Base-by-base conservation (phyloP, 106 monocot species). In the Agapanthus africanus region DNA sequence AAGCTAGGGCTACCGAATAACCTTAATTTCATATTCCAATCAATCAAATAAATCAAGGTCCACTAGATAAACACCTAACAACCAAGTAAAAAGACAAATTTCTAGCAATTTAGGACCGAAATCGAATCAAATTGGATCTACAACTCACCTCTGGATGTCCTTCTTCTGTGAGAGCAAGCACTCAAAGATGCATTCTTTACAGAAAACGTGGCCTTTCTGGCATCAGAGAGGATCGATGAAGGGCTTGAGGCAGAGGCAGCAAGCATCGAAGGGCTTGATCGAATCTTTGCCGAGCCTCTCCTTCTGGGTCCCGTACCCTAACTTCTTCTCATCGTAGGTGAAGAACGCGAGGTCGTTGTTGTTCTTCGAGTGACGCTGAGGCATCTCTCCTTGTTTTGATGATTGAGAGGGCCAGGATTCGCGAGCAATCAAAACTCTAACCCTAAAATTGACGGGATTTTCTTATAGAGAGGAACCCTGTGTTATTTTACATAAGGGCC, bases 261-360 rank as follows among this genome's bases (percentile, higher is more conserved):
- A 95, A 7, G 82, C 77, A 49, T 88, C 95, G 76, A 91, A 95
- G 63, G 95, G 95, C 74, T 91, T 95, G 82, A 95, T 95, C 13
- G 91, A 91, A 78, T 95, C 95, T 71, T 77, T 95, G 7, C 95
- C 91, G 26, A 95, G 80, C 25, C 95, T 73, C 78, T 95, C 95
- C 79, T 65, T 70, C 74, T 95, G 95, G 33, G 91, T 95, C 18
- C 95, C 95, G 66, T 91, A 95, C 23, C 95, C 95, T 54, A 95
- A 83, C 86, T 88, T 95, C 80, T 91, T 95, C 88, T 95, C 95
- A 28, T 95, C 95, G 72, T 95, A 86, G 0, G 95, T 95, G 86
- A 88, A 95, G 86, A 91, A 95, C 4, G 95, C 91, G 40, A 95
- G 91, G 52, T 95, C 91, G 73, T 95, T 95, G 82, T 95, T 95